Base-by-base conservation (phyloP, 768 basidiomycete species). In the Filobasidium floriforme region DNA sequence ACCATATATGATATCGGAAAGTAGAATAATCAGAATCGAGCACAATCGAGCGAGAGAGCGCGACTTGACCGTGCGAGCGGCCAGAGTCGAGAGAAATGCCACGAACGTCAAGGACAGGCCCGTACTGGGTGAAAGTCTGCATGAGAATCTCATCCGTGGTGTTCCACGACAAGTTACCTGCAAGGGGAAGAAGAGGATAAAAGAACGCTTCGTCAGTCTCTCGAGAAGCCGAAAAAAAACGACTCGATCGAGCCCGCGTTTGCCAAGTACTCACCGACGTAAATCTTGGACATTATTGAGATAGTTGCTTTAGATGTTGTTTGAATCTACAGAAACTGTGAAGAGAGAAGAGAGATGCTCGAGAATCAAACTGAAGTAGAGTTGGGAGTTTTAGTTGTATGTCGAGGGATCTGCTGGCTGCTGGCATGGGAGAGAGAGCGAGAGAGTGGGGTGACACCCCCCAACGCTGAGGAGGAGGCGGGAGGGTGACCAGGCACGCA, bases 91-190 rank as follows among this genome's bases (percentile, higher is more conserved):
- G 59, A 24, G 46, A 61, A 66, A 71, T 69, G 81, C 79, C 80
- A 87, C 93, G 84, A 83, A 97, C 93, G 86, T 97, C 93, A 78
- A 88, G 80, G 80, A 97, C 87, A 78, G 84, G 82, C 76, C 93
- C 93, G 81, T 79, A 92, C 2, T 82, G 77, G 74, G 82, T 80
- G 86, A 98, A 98, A 69, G 89, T 89, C 90, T 93, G 76, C 82
- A 86, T 80, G 80, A 88, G 87, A 73, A 96, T 84, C 65, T 85
- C 85, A 49, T 94, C 92, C 85, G 94, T 92, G 79, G 92, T 94
- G 77, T 79, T 76, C 78, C 78, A 79, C 62, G 76, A 77, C 65
- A 79, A 72, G 70, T 79, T 79, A 70, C 78, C 78, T 65, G 60
- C 29, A 41, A 67, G 60, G 54, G 11, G 7, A 52, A 55, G 29